Evolutionary conservation across 768 basidiomycete genomes (phyloP).

Genomic region (Daedaleopsis sinensis): DNA sequence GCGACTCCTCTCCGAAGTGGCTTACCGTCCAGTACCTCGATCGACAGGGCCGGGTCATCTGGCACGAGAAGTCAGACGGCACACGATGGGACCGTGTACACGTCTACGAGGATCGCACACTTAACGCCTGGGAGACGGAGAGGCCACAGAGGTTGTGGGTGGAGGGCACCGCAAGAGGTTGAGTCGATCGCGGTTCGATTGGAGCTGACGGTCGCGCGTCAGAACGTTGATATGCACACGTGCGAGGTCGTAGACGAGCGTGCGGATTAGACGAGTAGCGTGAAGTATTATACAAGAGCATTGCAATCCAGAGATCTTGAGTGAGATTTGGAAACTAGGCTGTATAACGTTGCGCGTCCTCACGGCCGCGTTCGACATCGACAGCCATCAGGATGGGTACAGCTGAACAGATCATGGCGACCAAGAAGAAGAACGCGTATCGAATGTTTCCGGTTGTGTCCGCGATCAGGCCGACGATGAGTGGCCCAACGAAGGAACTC

Average conservation of each 20-base stretch:
- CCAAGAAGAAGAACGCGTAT: slow-evolving; percentile 87
- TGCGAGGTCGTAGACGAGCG: neutral
- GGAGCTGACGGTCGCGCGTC: too few species aligned
- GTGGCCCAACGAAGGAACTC: slow-evolving; percentile 89
- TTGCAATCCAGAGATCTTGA: neutral
- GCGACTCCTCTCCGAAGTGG: neutral
- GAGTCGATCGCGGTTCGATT: neutral
- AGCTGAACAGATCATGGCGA: slow-evolving; percentile 79
- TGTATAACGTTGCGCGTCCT: slow-evolving; percentile 47
- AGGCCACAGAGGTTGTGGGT: neutral
- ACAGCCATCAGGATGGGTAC: slow-evolving; percentile 76
- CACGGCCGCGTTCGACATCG: slow-evolving; percentile 64
- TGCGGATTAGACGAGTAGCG: neutral
- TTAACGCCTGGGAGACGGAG: neutral
- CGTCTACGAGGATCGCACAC: neutral
- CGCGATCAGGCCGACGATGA: slow-evolving; percentile 85
- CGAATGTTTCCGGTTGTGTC: slow-evolving; percentile 92
- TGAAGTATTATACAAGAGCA: neutral
- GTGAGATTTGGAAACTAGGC: neutral
- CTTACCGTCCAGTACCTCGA: neutral
- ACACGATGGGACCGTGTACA: neutral
- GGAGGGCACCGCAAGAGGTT: neutral
- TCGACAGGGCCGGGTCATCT: neutral
- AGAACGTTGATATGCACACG: neutral
- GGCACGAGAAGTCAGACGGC: neutral